Conservation (phyloP, 1,284 basidiomycete genomes). For the Austropuccinia psidii region DNA sequence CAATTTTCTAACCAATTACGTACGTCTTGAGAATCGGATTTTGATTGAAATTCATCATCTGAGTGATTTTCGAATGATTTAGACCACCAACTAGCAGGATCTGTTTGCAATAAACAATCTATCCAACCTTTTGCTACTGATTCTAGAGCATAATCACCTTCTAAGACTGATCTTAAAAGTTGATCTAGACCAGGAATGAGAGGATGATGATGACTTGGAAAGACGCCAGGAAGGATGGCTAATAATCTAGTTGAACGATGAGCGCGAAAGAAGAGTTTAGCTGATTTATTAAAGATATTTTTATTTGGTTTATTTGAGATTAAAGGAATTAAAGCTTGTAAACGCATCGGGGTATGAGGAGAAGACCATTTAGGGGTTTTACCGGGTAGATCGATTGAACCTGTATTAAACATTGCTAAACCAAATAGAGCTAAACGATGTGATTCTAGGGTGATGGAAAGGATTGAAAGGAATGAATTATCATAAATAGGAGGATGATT, state of each 20-base stretch:
- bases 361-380: not conserved
- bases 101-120: not conserved
- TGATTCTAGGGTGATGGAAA: slow-evolving; percentile 13
- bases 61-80: not conserved
- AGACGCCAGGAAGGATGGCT: not conserved
- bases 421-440: slow-evolving; percentile 7
- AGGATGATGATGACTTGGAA: not conserved
- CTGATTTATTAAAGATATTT: not conserved
- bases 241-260: not conserved
- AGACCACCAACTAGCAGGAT: slow-evolving; percentile 1
- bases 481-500: not conserved
- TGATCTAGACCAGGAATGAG: not conserved
- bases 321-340: not conserved
- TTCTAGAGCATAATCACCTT: not conserved
- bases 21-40: not conserved
- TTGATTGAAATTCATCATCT: not conserved
- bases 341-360: not conserved
- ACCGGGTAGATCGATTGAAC: not conserved
- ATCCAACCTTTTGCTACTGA: not conserved
- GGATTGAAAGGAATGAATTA: not conserved
- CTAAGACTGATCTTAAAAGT: not conserved
- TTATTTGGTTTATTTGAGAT: not conserved
- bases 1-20: slow-evolving; percentile 3
- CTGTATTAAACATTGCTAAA: slow-evolving; percentile 2
- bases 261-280: slow-evolving; percentile 13